Evolutionary conservation across 257 asterid genomes (phyloP), one percentile per base, ranked within the genome.

Genomic region (Coffea canephora): DNA sequence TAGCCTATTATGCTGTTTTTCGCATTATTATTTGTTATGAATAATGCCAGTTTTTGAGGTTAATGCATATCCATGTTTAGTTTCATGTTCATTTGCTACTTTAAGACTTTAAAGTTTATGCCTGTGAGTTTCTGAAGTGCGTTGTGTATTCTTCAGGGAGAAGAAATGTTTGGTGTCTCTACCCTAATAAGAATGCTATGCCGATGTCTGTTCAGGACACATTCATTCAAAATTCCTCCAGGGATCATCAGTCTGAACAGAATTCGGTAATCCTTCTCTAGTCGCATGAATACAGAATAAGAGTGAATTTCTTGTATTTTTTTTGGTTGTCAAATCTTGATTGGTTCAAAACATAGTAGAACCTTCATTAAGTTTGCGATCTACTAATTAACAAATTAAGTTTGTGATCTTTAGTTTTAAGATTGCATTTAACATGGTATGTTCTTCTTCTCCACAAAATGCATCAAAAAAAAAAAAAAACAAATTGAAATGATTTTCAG

Each of bases 81-180:
- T 43, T 41, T 75, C 4, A 25, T 49, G 43, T 12, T 72, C 19
- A 3, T 48, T 72, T 72, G 6, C 76, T 48, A 27, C 5, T 48
- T 70, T 11, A 27, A 25, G 18, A 16, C 52, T 13, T 76, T 31
- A 12, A 16, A 16, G 8, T 25, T 15, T 3, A 31, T 41, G 5
- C 12, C 59, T 19, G 19, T 54, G 39, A 65, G 45, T 79, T 19
- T 77, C 78, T 81, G 76, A 78, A 72, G 73, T 72, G 69, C 39
- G 74, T 79, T 52, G 73, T 78, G 50, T 85, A 36, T 49, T 87
- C 85, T 85, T 77, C 97, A 96, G 99, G 99, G 74, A 84, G 89
- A 83, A 84, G 90, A 82, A 88, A 79, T 71, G 92, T 96, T 82
- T 91, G 96, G 92, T 96, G 98, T 83, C 97, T 96, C 79, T 96